A percentile compares a stretch with the other conserved stretches of the same genome.
Conservation (phyloP, 352 stramenopile species). For the Globisporangium paddicum region DNA sequence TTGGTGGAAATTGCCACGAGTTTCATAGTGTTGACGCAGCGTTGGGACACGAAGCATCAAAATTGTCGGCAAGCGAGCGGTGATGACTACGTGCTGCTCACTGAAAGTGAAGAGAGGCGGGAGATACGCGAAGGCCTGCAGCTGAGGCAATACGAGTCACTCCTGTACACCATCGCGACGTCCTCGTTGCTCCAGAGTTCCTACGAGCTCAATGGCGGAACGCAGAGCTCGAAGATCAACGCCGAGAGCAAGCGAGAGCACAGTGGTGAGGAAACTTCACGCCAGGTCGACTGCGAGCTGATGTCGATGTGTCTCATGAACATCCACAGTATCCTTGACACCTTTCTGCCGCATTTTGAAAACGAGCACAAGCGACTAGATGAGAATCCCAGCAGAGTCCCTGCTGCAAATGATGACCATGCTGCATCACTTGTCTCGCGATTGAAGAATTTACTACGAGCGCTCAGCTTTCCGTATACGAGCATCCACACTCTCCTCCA, state of each 20-base stretch:
- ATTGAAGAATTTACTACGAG: conserved; percentile 27
- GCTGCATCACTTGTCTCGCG: conserved; percentile 1
- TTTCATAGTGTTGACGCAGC: conserved; percentile 7
- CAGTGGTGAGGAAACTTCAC: not conserved
- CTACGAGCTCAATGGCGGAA: not conserved
- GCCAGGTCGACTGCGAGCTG: conserved; percentile 27
- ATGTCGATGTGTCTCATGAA: conserved; percentile 61
- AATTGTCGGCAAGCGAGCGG: not conserved
- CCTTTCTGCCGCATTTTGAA: conserved; percentile 24
- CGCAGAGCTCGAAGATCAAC: not conserved
- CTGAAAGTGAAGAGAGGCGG: not conserved
- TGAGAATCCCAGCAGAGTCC: conserved; percentile 4
- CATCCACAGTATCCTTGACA: conserved; percentile 55
- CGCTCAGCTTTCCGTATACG: conserved; percentile 37
- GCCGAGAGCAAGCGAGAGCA: not conserved
- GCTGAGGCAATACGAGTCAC: conserved; percentile 9
- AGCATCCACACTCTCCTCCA: conserved; percentile 28
- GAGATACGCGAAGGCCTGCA: not conserved
- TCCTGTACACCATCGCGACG: conserved; percentile 12
- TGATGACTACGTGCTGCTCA: not conserved
- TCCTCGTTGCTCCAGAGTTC: conserved; percentile 7
- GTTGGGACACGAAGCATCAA: not conserved
- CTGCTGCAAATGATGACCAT: conserved; percentile 7
- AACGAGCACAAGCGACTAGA: conserved; percentile 8
- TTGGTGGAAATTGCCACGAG: conserved; percentile 14